Evolutionary conservation across 176 grass and related monocot genomes (phyloP).

Genomic region (Musa beccarii): DNA sequence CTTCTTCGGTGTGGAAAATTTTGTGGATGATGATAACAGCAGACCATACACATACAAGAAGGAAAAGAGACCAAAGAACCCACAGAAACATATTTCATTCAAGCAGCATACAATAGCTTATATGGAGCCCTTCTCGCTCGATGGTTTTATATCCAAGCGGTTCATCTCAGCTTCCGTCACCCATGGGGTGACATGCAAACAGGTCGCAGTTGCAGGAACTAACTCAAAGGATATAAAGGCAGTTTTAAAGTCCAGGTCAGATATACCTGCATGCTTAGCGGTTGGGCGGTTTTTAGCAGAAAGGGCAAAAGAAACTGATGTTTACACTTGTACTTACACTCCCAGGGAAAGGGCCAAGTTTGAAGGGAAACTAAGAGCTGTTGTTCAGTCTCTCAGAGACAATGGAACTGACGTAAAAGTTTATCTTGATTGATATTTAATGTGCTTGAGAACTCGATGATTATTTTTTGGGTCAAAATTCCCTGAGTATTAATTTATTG

Average conservation of each 20-base stretch:
- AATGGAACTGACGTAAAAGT: slow-evolving; percentile 82
- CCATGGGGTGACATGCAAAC: slow-evolving; percentile 78
- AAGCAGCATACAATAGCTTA: slow-evolving; percentile 69
- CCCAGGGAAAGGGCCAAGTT: slow-evolving; percentile 73
- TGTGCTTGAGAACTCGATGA: too few species aligned
- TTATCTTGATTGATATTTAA: slow-evolving; percentile 57
- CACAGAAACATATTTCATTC: slow-evolving; percentile 80
- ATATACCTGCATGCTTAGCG: slow-evolving; percentile 72
- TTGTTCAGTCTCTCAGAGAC: slow-evolving; percentile 82
- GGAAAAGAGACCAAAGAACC: slow-evolving; percentile 81
- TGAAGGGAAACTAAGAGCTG: slow-evolving; percentile 73
- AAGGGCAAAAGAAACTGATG: slow-evolving; percentile 73
- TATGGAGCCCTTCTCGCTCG: slow-evolving; percentile 86
- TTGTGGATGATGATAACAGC: slow-evolving; percentile 81
- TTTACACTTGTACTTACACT: slow-evolving; percentile 75
- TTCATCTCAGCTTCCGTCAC: slow-evolving; percentile 75
- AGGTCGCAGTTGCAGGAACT: slow-evolving; percentile 72
- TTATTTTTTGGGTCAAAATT: too few species aligned
- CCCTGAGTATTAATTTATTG: too few species aligned
- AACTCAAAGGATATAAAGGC: slow-evolving; percentile 86
- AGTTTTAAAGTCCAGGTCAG: slow-evolving; percentile 50
- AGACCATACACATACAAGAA: slow-evolving; percentile 87
- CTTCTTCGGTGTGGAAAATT: slow-evolving; percentile 83
- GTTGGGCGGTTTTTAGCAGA: slow-evolving; percentile 71
- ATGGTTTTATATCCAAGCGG: slow-evolving; percentile 73